Base-by-base conservation (phyloP, 164 flowering plant species). In the Macadamia tetraphylla region DNA sequence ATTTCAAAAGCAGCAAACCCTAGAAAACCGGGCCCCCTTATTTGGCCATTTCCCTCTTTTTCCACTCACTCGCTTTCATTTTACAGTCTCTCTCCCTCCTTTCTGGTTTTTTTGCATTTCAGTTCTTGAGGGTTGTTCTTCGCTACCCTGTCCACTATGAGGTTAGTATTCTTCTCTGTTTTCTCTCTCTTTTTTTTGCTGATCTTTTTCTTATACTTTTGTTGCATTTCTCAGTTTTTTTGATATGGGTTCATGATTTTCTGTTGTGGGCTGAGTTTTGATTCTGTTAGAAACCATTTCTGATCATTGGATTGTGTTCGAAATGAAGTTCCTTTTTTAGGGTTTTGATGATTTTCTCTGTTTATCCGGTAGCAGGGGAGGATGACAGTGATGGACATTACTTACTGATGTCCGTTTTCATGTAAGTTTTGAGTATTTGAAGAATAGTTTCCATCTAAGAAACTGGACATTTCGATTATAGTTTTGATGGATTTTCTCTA, bases 1-100 rank as follows among this genome's bases (percentile, higher is more conserved):
- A 75, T 65, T 81, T 83, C 82, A 81, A 83, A 80, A 73, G 71
- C 65, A 70, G 49, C 71, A 70, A 78, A 77, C 82, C 83, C 82
- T 83, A 83, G 78, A 55, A 52, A 58, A 48, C 71, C 66, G 57
- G 61, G 55, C 71, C 66, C 73, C 15, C 71, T 62, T 66, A 53
- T 18, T 57, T 8, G 40, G 40, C 40, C 40, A 35, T 40, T 53
- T 13, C 46, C 65, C 55, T 42, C 68, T 44, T 66, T n/a, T 64
- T 65, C 48, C 64, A 55, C 12, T 23, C 40, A 13, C 60, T 42
- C 53, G 12, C 56, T 69, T 66, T 66, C 70, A 67, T 65, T 66
- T 72, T 61, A 74, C 61, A 23, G 1, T 44, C 6, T 18, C 12
- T 66, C 1, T 49, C 44, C 52, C 64, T 23, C 23, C 23, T 23